Base-by-base conservation (phyloP, 768 basidiomycete genomes). In the Rhodotorula sphaerocarpa region DNA sequence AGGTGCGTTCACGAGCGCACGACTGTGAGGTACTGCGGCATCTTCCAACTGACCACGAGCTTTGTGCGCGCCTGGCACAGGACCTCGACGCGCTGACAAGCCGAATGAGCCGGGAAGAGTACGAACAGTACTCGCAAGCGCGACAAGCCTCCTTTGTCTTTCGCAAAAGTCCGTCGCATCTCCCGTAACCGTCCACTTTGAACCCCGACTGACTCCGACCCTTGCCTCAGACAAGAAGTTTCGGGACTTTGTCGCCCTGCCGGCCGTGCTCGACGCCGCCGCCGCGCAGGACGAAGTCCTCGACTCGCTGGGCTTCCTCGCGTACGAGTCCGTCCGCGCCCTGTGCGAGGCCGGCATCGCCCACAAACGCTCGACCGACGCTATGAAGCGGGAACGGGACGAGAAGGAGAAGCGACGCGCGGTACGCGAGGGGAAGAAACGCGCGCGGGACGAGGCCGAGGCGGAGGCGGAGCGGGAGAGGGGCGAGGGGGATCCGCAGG, bases 61-160 rank as follows among this genome's bases (percentile, higher is more conserved):
- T n/a, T n/a, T n/a, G n/a, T n/a, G n/a, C n/a, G n/a, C n/a, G n/a
- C n/a, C n/a, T n/a, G n/a, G n/a, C 55, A 12, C 66, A 89, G 85
- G 91, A 95, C 80, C 90, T 90, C 4, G 92, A 97, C 75, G 89
- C 91, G 66, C 86, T 90, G 16, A 96, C 92, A 3, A 82, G 88
- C 48, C 84, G 89, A 76, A 97, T 96, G 92, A 92, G 90, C 12
- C 82, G 88, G 70, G 92, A 96, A 74, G 90, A 96, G 71, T 97
- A 96, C 74, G 87, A 92, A 63, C 90, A 91, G 73, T 95, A 95
- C 73, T 91, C 91, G 5, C 90, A 93, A 74, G 95, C 91, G 77
- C 82, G 92, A 61, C 92, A 95, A 75, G 92, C 92, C 0, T 89
- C 89, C 21, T 97, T 96, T 75, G 95, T 92, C 1, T 95, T 92